Evolutionary conservation across 805 yeast genomes (phyloP).

Genomic region (Phaffomyces opuntiae): DNA sequence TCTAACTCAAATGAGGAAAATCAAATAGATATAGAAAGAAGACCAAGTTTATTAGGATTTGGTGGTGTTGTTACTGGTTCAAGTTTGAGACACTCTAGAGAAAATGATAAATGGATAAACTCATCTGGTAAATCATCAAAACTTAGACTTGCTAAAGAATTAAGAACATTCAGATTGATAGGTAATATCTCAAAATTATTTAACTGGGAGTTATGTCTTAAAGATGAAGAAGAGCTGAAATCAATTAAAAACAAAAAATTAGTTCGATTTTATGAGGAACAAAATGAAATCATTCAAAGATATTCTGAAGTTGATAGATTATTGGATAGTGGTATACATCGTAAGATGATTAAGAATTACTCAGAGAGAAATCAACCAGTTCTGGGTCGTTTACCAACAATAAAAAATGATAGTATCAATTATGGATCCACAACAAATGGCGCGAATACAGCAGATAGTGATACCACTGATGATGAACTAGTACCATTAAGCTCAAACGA

Average conservation of each 20-base stretch:
- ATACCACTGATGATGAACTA: not conserved
- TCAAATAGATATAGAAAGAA: conserved; percentile 2
- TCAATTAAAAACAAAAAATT: conserved; percentile 24
- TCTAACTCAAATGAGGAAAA: not conserved
- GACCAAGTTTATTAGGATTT: conserved; percentile 17
- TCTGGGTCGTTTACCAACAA: conserved; percentile 8
- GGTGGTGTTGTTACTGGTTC: conserved; percentile 13
- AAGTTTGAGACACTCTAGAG: conserved; percentile 14
- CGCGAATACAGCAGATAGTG: not conserved
- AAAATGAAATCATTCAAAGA: conserved; percentile 52
- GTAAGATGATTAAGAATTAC: conserved; percentile 56
- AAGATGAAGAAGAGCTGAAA: conserved; percentile 20
- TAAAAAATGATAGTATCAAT: not conserved
- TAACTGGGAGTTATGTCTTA: conserved; percentile 32
- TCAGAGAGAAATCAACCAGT: conserved; percentile 13
- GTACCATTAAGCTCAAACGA: not conserved
- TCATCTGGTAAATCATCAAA: conserved; percentile 15
- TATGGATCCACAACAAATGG: conserved; percentile 1
- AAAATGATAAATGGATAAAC: conserved; percentile 16
- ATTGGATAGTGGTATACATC: conserved; percentile 65
- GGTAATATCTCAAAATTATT: conserved; percentile 32
- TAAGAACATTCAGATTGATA: conserved; percentile 41
- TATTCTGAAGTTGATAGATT: conserved; percentile 56
- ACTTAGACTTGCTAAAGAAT: conserved; percentile 23
- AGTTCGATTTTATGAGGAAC: conserved; percentile 43